Percentiles rank a stretch among this genome's conserved stretches.
Evolutionary conservation across 257 asterid species (phyloP).

Genomic region (Gentiana dahurica): DNA sequence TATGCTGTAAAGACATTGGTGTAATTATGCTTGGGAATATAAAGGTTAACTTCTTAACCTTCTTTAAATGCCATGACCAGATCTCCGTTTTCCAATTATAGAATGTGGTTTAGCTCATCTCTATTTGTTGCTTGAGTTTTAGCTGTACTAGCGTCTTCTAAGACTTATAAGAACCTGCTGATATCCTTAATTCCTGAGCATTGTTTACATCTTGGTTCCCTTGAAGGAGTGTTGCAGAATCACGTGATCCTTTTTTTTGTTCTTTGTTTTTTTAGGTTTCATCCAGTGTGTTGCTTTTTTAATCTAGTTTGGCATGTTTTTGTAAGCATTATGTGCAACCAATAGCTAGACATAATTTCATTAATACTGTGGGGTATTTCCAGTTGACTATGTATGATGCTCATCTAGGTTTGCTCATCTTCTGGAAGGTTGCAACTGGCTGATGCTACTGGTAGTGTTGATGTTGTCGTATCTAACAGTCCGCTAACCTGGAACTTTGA

Average conservation of each 20-base stretch:
- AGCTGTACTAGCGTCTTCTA: neutral
- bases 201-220: no score
- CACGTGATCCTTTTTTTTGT: neutral
- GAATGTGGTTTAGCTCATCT: no score
- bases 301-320: neutral
- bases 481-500: conserved; percentile 41
- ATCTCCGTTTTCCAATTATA: no score
- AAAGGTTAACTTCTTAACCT: conserved; percentile 31
- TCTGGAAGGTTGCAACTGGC: conserved; percentile 83
- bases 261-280: neutral
- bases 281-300: neutral
- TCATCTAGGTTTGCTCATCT: conserved; percentile 52
- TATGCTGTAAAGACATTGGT: conserved; percentile 46
- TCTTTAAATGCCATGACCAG: no score
- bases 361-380: neutral
- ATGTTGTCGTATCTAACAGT: conserved; percentile 41
- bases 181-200: neutral
- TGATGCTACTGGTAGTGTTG: conserved; percentile 87
- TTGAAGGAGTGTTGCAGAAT: no score
- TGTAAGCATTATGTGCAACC: neutral
- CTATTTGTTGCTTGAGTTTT: neutral
- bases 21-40: conserved; percentile 56
- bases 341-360: neutral
- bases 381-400: conserved; percentile 15
- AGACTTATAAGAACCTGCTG: neutral